Evolutionary conservation across 441 rosid genomes (phyloP).

Genomic region (Corymbia calophylla): DNA sequence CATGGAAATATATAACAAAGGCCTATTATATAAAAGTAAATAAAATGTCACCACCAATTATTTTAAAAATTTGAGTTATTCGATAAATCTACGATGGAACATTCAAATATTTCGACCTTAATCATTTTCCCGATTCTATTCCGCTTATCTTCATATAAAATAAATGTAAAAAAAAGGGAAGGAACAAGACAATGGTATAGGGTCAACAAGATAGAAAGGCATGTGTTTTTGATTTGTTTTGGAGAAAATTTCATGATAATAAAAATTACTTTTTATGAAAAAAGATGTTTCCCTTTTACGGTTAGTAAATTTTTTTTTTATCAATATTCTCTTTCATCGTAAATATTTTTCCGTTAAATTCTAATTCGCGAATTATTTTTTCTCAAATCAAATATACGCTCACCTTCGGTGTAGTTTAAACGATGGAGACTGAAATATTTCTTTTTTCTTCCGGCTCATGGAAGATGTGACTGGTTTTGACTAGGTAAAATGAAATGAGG

Average conservation of each 20-base stretch:
- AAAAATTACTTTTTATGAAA: neutral
- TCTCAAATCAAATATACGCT: neutral
- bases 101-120: neutral
- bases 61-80: neutral
- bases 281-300: neutral
- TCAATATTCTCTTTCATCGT: fast-evolving
- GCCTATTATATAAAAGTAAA: no score
- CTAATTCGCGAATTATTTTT: neutral
- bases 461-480: neutral
- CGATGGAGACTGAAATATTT: neutral
- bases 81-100: neutral
- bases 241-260: neutral
- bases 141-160: neutral
- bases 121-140: fast-evolving
- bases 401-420: neutral
- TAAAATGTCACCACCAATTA: neutral
- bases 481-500: neutral
- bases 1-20: neutral
- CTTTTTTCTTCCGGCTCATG: neutral
- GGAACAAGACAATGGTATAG: neutral
- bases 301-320: neutral
- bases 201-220: neutral
- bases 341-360: fast-evolving
- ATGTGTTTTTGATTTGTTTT: neutral
- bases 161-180: neutral